phyloP scores from a whole-genome alignment of 192 early-diverging fungal genomes.

The Linnemannia elongata region DNA sequence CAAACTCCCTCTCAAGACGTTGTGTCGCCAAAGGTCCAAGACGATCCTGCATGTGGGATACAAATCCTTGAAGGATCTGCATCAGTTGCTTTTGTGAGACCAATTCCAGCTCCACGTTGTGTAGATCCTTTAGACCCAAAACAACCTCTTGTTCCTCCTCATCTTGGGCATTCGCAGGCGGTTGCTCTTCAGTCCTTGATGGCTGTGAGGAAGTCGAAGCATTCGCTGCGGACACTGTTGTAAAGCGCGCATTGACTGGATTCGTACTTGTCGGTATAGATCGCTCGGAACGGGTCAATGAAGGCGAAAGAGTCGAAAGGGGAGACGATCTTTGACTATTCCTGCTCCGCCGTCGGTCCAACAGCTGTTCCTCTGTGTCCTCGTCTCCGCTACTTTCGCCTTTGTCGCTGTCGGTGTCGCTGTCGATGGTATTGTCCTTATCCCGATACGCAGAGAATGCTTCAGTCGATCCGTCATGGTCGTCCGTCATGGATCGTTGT shows the following conservation, averaged over 20 bases:
- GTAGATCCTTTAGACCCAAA: slow-evolving; percentile 29
- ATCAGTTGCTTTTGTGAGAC: slow-evolving; percentile 49
- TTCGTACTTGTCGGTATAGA: neutral
- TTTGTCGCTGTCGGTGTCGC: neutral
- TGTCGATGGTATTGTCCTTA: neutral
- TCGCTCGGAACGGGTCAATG: neutral
- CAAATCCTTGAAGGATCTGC: slow-evolving; percentile 47
- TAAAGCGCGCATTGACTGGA: neutral
- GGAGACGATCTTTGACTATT: neutral
- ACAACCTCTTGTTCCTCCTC: neutral
- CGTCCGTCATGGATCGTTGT: neutral
- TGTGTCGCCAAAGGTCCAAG: slow-evolving; percentile 49
- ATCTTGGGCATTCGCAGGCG: neutral
- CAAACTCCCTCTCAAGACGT: slow-evolving; percentile 54
- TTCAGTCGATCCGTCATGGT: neutral
- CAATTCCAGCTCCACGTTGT: slow-evolving; percentile 18
- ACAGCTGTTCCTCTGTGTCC: slow-evolving; percentile 20
- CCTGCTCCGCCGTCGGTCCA: slow-evolving; percentile 9
- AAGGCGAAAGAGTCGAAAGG: neutral
- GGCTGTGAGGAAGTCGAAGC: neutral
- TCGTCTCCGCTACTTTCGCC: slow-evolving; percentile 10
- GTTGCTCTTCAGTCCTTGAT: neutral
- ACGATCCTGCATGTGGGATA: slow-evolving; percentile 44
- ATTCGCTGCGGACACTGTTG: neutral
- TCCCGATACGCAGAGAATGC: neutral